These are phyloP conservation scores for Oryza officinalis DNA, from an alignment of 176 grass and related monocot genomes.

Conservation along the genomic window DNA sequence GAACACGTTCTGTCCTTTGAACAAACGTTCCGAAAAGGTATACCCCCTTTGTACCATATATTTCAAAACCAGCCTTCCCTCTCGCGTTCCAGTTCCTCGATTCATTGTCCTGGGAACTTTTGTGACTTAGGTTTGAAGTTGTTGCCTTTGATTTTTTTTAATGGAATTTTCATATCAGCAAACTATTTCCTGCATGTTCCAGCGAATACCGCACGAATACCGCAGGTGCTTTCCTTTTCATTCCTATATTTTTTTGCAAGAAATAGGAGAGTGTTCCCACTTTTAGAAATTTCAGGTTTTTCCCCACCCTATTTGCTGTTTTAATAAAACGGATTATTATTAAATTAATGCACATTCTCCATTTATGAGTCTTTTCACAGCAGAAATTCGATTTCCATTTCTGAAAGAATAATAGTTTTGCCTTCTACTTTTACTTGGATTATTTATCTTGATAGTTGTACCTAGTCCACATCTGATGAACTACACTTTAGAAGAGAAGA, in stretches of 20 bases:
- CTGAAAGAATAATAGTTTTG: not conserved
- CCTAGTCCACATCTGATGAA: not conserved
- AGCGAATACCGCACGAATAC: not conserved
- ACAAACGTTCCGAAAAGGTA: too few species aligned
- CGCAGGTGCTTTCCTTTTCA: not conserved
- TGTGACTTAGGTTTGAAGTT: too few species aligned
- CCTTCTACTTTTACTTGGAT: not conserved
- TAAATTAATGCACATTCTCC: not conserved
- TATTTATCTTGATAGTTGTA: conserved; percentile 6
- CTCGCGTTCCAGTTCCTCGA: too few species aligned
- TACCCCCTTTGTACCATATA: too few species aligned
- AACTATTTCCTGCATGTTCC: not conserved
- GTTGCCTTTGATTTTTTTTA: not conserved
- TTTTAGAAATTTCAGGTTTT: not conserved
- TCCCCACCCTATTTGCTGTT: not conserved
- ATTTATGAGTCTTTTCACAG: not conserved
- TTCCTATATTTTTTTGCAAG: not conserved
- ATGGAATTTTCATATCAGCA: not conserved
- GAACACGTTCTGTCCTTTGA: too few species aligned
- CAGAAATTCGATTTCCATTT: not conserved
- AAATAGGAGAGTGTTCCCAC: not conserved
- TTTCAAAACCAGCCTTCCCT: too few species aligned
- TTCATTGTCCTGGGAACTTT: too few species aligned
- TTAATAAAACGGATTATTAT: not conserved
- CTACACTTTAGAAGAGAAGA: not conserved